Conservation (phyloP, 352 stramenopile genomes). For the Pelagophyceae sp. region DNA sequence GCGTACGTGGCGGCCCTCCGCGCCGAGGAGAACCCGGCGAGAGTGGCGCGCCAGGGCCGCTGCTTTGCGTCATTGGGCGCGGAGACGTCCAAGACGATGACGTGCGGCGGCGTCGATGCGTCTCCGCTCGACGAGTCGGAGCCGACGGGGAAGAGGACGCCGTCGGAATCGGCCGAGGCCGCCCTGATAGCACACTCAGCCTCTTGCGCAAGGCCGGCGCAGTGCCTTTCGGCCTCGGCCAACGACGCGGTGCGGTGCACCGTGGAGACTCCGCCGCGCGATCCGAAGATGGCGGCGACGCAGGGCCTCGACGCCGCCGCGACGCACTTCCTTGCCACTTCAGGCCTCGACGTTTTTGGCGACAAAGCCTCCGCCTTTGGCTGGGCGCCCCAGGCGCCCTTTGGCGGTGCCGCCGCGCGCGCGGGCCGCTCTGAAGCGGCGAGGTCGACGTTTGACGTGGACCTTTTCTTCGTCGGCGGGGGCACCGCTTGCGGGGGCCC, state of each 20-base stretch:
- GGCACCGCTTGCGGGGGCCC: not conserved
- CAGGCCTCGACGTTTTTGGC: not conserved
- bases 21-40: not conserved
- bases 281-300: not conserved
- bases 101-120: not conserved
- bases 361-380: not conserved
- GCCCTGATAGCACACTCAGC: not conserved
- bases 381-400: slow-evolving; percentile 6
- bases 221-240: not conserved
- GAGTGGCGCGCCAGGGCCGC: not conserved
- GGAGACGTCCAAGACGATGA: slow-evolving; percentile 9
- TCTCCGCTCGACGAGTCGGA: not conserved
- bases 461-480: not conserved
- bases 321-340: not conserved
- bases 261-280: not conserved
- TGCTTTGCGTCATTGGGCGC: not conserved
- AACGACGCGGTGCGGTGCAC: not conserved
- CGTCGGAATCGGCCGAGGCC: not conserved
- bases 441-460: not conserved
- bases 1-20: not conserved
- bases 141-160: not conserved
- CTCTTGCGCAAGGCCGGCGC: not conserved
- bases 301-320: not conserved
- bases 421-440: not conserved
- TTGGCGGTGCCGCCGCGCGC: slow-evolving; percentile 1